Percentiles rank a stretch among this genome's conserved stretches.
Conservation (phyloP, 2,329 filamentous ascomycete species). For the Aspergillus tanneri region DNA sequence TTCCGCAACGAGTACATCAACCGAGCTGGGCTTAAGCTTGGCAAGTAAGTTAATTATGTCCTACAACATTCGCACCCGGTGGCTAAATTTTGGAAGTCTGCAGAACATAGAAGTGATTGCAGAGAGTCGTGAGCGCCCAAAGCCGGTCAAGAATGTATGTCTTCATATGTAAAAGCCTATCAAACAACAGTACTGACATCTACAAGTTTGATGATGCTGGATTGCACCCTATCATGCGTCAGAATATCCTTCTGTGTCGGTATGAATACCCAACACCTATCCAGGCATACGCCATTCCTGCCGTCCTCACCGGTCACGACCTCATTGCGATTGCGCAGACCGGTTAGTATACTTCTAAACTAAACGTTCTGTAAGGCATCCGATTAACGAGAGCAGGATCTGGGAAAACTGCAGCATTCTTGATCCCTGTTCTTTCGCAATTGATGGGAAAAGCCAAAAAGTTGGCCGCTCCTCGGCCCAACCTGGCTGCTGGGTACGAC, state of each 20-base stretch:
- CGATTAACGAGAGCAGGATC: slow-evolving; percentile 64
- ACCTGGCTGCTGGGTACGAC: slow-evolving; percentile 55
- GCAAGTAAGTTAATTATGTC: slow-evolving; percentile 51
- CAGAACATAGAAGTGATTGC: slow-evolving; percentile 52
- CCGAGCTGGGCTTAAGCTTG: slow-evolving; percentile 62
- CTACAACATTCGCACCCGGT: not conserved
- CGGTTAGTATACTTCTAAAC: slow-evolving; percentile 57
- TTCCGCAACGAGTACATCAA: slow-evolving; percentile 60
- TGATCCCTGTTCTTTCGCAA: slow-evolving; percentile 84
- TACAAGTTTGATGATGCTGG: slow-evolving; percentile 71
- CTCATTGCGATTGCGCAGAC: slow-evolving; percentile 90
- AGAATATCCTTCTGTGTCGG: slow-evolving; percentile 71
- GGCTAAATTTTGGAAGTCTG: slow-evolving; percentile 33
- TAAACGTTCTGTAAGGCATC: not conserved
- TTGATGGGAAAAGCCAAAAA: slow-evolving; percentile 96
- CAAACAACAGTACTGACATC: slow-evolving; percentile 8
- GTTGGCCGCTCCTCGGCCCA: slow-evolving; percentile 72
- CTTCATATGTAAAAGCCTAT: not conserved
- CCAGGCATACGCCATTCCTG: slow-evolving; percentile 79
- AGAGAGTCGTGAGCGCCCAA: slow-evolving; percentile 49
- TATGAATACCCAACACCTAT: slow-evolving; percentile 80
- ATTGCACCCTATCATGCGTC: slow-evolving; percentile 77
- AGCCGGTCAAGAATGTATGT: slow-evolving; percentile 53
- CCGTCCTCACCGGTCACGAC: slow-evolving; percentile 73
- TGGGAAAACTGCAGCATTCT: slow-evolving; percentile 90